Base-by-base conservation (phyloP, 1,139 yeast species). In the Lipomyces yarrowii region DNA sequence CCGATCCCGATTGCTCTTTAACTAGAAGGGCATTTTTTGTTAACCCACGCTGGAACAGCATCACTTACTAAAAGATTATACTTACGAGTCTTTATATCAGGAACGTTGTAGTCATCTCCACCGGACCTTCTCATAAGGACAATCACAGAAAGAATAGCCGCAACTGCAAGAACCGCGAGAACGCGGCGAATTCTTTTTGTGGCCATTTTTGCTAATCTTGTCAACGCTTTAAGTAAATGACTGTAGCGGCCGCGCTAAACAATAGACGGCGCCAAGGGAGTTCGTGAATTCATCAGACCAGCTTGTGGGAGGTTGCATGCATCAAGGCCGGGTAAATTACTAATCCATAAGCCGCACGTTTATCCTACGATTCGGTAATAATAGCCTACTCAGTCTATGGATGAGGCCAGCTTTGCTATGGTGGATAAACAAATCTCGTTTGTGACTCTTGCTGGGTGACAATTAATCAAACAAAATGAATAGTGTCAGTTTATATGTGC, bases 11-110 rank as follows among this genome's bases (percentile, higher is more conserved):
- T 32, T 46, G 21, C 11, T 35, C 46, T 61, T 56, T 26, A 56
- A 61, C 51, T 39, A 11, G 32, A 30, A 26, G 30, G 30, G 42
- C 42, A 37, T 13, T 37, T 37, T 18, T 6, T 6, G 18, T 3
- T 39, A 58, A 23, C 46, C 37, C 32, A 8, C n/a, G n/a, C 8
- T 11, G 8, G 15, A 39, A 21, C 30, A 26, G 15, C 35, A 21
- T 30, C 35, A 54, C 11, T 7, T 32, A 2, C 56, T 2, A 21
- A n/a, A 15, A n/a, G 18, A 8, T 33, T 15, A 21, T 26, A 23
- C 65, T 7, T 39, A 63, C 63, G n/a, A 15, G 56, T 53, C 35
- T 52, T 57, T 51, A 62, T 59, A 26, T 64, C 63, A 46, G 67
- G 67, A 8, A 64, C 64, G 11, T 61, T 63, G 56, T 64, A 64